Base-by-base conservation (phyloP, 352 stramenopile genomes). In the Heterotrichella gracilis region DNA sequence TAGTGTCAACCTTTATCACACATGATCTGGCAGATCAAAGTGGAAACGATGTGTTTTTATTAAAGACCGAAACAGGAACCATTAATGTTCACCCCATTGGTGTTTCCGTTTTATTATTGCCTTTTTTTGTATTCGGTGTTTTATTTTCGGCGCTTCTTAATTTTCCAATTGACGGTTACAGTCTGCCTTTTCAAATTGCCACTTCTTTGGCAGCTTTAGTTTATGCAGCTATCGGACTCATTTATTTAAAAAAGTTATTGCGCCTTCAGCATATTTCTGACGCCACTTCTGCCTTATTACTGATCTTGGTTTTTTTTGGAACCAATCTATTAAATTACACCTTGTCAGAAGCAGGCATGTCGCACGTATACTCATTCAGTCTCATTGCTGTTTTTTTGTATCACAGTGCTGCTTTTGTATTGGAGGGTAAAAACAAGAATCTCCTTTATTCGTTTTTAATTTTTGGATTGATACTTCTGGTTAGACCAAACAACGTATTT, bases 191-290 rank as follows among this genome's bases (percentile, higher is more conserved):
- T n/a, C 32, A 53, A n/a, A n/a, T 53, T 9, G 32, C 32, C 9
- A n/a, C n/a, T 53, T 53, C 32, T 17, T 9, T n/a, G n/a, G 32
- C 32, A n/a, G 32, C 32, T n/a, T n/a, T 53, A 17, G 32, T 53
- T 9, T 53, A 53, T 53, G 9, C 9, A 17, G n/a, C n/a, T n/a
- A 53, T n/a, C 32, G 32, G 32, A n/a, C 32, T 53, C n/a, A n/a
- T 53, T 53, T 53, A 53, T 53, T n/a, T 53, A n/a, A 53, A 53
- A 53, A 53, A 53, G n/a, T 53, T 53, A 53, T n/a, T 53, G 32
- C 32, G n/a, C 9, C 32, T 53, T 9, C 9, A 53, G 9, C 9
- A 53, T 9, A n/a, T 53, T 53, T 53, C 32, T 53, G 32, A 53
- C 32, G n/a, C 9, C 9, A n/a, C n/a, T 17, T 17, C 32, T 17